Evolutionary conservation across 805 yeast genomes (phyloP), one percentile per base, ranked within the genome.

Genomic region (Ogataea paradorogensis): DNA sequence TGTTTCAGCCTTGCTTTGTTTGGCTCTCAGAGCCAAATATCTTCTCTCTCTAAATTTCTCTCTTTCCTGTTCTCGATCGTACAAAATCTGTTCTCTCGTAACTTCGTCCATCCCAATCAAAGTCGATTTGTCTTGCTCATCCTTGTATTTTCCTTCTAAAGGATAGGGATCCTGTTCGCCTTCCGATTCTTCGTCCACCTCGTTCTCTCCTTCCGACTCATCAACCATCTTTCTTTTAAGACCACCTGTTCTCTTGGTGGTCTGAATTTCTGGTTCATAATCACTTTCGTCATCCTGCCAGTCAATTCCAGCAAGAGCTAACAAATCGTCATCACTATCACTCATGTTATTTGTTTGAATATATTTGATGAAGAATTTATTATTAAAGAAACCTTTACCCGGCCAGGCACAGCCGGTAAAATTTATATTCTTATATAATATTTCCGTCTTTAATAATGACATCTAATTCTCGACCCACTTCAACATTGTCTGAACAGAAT

Each of bases 261-360:
- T 62, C 9, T 55, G 50, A 22, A 58, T 51, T 22, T 60, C 55
- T 30, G 69, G 67, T 33, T 65, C 70, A 40, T 63, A 60, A 25
- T 59, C 70, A 35, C 58, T 55, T 28, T 59, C 65, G 15, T 54
- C 54, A 16, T 35, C 49, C 15, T 57, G 68, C 24, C 76, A 80
- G 37, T 73, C 83, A 18, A 74, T 80, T 45, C 95, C 98, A 36
- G 99, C 99, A 55, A 93, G 76, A 15, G 96, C 98, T 59, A 91
- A 76, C 67, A 93, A 76, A 75, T 93, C 99, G 62, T 91, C 98
- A 61, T 90, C 97, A 58, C 88, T 78, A 59, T 80, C 95, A 45
- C 90, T 82, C 95, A 85, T 85, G 27, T 20, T 25, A 14, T 7
- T 21, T 29, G 30, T 15, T 16, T 23, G 7, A 23, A 9, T 29